Percentiles rank a stretch among this genome's conserved stretches.
These are phyloP conservation scores for Claviceps sp. DNA, from an alignment of 2,329 filamentous ascomycete species.

Conservation along the genomic window DNA sequence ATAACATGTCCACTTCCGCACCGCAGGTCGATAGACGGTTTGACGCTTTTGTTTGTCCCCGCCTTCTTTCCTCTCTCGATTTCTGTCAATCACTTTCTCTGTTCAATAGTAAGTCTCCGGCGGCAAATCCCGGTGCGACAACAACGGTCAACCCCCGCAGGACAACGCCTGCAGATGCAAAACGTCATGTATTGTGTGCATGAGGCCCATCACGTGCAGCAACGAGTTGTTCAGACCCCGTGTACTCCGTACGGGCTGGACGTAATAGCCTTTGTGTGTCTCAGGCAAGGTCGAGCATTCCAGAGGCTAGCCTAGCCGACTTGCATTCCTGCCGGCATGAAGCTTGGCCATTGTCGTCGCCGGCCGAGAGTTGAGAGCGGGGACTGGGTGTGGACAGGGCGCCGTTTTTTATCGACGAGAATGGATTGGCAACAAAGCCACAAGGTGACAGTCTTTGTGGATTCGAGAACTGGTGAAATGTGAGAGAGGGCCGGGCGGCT, in stretches of 20 bases:
- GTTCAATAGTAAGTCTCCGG: background rate
- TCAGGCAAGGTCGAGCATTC: slow-evolving; percentile 20
- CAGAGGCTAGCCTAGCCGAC: slow-evolving; percentile 13
- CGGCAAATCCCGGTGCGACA: slow-evolving; percentile 4
- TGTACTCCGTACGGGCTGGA: slow-evolving; percentile 7
- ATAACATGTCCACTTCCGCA: background rate
- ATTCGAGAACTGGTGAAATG: background rate
- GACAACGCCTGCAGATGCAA: slow-evolving; percentile 8
- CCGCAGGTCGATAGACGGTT: background rate
- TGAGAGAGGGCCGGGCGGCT: background rate
- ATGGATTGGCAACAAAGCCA: slow-evolving; percentile 3
- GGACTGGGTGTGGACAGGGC: slow-evolving; percentile 1
- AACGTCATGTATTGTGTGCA: slow-evolving; percentile 6
- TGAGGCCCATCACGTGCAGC: slow-evolving; percentile 14
- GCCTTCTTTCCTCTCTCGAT: background rate
- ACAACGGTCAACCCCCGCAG: background rate
- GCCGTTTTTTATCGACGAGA: background rate
- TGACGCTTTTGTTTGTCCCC: background rate
- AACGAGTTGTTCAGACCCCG: slow-evolving; percentile 6
- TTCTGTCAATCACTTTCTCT: too few species aligned
- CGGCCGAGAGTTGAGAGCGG: slow-evolving; percentile 17
- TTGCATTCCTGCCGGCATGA: slow-evolving; percentile 15
- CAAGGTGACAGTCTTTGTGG: slow-evolving; percentile 5
- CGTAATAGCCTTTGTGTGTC: slow-evolving; percentile 25
- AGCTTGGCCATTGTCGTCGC: slow-evolving; percentile 20